Evolutionary conservation across 2,329 filamentous ascomycete species (phyloP), one percentile per base, ranked within the genome.

Genomic region (Immersiporthe knoxdaviesiana): DNA sequence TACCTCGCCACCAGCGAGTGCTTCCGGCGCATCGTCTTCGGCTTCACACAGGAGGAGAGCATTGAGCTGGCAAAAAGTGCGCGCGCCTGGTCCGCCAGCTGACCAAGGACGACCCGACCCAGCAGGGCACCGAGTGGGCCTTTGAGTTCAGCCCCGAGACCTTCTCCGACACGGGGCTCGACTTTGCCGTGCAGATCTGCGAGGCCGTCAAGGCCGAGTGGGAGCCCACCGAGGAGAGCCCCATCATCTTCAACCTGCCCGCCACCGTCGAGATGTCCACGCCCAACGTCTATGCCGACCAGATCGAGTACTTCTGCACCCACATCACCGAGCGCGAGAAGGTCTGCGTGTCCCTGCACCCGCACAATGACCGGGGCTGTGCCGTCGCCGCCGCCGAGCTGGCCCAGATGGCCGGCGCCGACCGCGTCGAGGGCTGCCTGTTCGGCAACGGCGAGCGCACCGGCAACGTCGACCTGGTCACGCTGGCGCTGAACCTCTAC

Each of bases 1-100:
- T 99, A 98, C 82, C 90, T 99, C 63, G 95, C 96, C 63, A 97
- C 96, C 8, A 97, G 92, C 83, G 93, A 94, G 75, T 99, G 95
- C 80, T 99, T 99, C 86, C 92, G 94, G 72, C 88, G 90, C 70
- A 90, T 98, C 68, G 91, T 98, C 70, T 98, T 99, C 81, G 89
- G 90, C 77, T 96, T 94, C 87, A 87, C 90, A 69, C 91, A 97
- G 78, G 90, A 94, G 73, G 86, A 98, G 80, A 92, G 87, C 73
- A 81, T 97, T 68, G 92, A 91, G 73, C 85, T 97, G 75, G 95
- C 96, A 2, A 91, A 44, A 89, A 90, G 73, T 98, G 94, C 82
- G 90, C 95, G 72, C 92, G 92, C 80, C 91, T 93, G 75, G 94
- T 95, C 56, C 85, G 95, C 59, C 93, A 91, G 12, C 90, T 99